phyloP scores from a whole-genome alignment of 768 basidiomycete species.

The Cyathus striatus region DNA sequence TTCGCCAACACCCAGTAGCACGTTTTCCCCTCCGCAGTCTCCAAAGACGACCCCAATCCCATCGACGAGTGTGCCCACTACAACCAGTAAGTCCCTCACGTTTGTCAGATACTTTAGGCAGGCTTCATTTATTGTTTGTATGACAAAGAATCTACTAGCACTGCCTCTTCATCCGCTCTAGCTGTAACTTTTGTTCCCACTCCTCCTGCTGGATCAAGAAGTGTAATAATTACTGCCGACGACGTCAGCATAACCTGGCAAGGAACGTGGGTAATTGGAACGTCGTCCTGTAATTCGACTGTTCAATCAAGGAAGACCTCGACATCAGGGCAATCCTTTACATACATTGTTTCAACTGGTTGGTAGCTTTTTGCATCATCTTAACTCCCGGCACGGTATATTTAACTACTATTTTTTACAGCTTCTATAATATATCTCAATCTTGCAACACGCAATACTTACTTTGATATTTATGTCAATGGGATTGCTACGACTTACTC shows the following conservation, averaged over 20 bases:
- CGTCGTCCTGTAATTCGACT: slow-evolving; percentile 1
- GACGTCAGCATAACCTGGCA: not conserved
- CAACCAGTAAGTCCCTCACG: not conserved
- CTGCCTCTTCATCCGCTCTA: not conserved
- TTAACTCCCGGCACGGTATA: not conserved
- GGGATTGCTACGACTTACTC: not conserved
- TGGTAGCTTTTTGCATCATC: not conserved
- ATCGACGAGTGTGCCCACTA: not conserved
- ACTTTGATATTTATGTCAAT: not conserved
- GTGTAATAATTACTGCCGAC: not conserved
- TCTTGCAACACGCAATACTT: not conserved
- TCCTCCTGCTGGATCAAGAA: not conserved
- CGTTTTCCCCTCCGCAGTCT: not conserved
- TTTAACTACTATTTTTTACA: not conserved
- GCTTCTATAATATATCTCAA: not conserved
- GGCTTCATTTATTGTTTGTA: too few relatives aligned
- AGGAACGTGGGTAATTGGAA: not conserved
- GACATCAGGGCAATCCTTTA: not conserved
- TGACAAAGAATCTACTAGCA: not conserved
- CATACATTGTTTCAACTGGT: not conserved
- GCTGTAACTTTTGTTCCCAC: not conserved
- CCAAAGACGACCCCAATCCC: not conserved
- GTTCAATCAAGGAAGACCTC: not conserved
- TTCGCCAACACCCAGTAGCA: not conserved
- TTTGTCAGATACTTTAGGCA: not conserved